Evolutionary conservation across 257 asterid species (phyloP), one percentile per base, ranked within the genome.

Genomic region (Jacaranda copaia): DNA sequence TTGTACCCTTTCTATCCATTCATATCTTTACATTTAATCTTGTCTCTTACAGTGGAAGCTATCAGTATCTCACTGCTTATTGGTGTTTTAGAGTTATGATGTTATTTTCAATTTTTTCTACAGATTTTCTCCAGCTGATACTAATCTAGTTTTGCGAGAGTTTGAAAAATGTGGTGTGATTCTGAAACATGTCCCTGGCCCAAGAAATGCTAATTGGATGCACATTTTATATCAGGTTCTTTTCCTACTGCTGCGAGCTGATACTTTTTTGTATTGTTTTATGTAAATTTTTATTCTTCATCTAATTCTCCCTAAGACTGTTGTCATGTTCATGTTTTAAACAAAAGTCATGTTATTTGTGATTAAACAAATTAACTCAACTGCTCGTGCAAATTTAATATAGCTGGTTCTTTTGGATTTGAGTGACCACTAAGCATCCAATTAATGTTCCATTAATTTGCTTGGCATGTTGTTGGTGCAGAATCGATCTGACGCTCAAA

Each of bases 171-270:
- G 92, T 62, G 98, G 99, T 53, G 81, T 90, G 77, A 92, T 96
- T 81, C 82, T 96, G 82, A 93, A 88, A 73, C 98, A 96, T 74
- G 84, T 96, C 85, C 95, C 98, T 72, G 99, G 99, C 57, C 97
- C 97, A 73, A 88, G 98, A 87, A 87, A 88, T 61, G 95, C 99
- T 77, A 96, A 96, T 76, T 96, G 99, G 99, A 96, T 93, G 97
- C 97, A 96, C 82, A 87, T 96, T 82, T 81, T 96, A 35, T 96
- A 96, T 78, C 96, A 93, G 99, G 99, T 96, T 70, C 59, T 42
- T 62, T 60, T 62, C 51, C 72, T 74, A 46, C 65, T 79, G n/a
- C 74, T 19, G n/a, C 70, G 25, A 55, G 77, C 73, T 79, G 40
- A 56, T 69, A 8, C 56, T 46, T 52, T 71, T 66, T 51, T 59